phyloP scores from a whole-genome alignment of 768 basidiomycete species.

The Arthromyces matolae region DNA sequence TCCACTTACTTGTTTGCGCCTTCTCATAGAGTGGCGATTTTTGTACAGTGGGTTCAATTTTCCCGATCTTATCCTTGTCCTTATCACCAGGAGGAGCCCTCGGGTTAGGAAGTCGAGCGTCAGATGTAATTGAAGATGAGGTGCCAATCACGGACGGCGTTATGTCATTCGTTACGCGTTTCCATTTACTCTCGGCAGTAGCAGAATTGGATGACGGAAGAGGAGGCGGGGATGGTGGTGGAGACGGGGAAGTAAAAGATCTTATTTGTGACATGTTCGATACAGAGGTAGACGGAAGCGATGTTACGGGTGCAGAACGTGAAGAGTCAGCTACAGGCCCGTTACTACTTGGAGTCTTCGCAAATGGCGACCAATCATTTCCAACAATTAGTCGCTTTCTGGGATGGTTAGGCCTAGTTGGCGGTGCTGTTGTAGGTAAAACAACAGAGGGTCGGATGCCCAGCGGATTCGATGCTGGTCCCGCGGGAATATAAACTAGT shows the following conservation, averaged over 20 bases:
- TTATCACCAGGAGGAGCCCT: background rate
- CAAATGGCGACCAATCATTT: conserved; percentile 49
- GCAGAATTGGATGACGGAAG: too few species aligned
- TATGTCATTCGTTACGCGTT: conserved; percentile 21
- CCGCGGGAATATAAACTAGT: conserved; percentile 36
- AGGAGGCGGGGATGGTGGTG: conserved; percentile 18
- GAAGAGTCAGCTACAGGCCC: conserved; percentile 14
- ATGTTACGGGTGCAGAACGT: conserved; percentile 12
- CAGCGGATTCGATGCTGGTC: conserved; percentile 49
- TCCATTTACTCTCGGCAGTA: conserved; percentile 26
- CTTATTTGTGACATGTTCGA: conserved; percentile 19
- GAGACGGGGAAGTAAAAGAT: conserved; percentile 21
- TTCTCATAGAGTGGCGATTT: conserved; percentile 2
- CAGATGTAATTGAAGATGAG: background rate
- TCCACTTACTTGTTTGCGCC: conserved; percentile 11
- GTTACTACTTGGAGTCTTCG: conserved; percentile 17
- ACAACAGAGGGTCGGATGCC: conserved; percentile 46
- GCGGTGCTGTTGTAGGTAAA: conserved; percentile 9
- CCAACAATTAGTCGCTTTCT: conserved; percentile 46
- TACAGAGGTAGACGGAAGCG: conserved; percentile 12
- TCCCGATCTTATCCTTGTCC: background rate
- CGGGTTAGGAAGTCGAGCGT: conserved; percentile 1
- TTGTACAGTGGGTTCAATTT: background rate
- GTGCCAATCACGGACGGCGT: conserved; percentile 1
- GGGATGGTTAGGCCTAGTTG: conserved; percentile 16